Evolutionary conservation across 164 flowering plant species (phyloP), one percentile per base, ranked within the genome.

Genomic region (Macadamia integrifolia): DNA sequence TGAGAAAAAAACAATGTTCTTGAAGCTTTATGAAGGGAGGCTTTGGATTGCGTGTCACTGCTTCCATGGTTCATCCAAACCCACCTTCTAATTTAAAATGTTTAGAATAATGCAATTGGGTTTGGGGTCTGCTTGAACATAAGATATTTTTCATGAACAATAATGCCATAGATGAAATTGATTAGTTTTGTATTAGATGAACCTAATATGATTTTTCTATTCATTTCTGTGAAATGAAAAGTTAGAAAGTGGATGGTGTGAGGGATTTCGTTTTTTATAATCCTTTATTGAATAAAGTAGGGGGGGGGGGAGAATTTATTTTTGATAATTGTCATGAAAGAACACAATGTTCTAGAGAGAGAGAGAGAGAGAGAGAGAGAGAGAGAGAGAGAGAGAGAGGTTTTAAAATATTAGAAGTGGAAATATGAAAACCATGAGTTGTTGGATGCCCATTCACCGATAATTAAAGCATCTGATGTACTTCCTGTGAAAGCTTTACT

Each of bases 401-500:
- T 32, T 62, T 48, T 74, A 69, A 71, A 71, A 66, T 58, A 66
- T 56, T 68, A 12, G 57, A 69, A 72, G 78, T 69, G 76, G 78
- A 61, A 61, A 64, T 43, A 58, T 46, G 72, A 58, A 66, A 29
- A 52, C 61, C 30, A 48, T 60, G 42, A 62, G 71, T 62, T 58
- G 62, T 43, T 73, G 59, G 71, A 76, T 76, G 76, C 69, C 73
- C 53, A 74, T 68, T 72, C 71, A 46, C 48, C 1, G 30, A 58
- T 55, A 43, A 44, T 60, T 32, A 61, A 55, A 71, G 72, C 70
- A 77, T 57, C 74, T 73, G 0, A 11, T 62, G 69, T 69, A 65
- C 69, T 67, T 71, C 1, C 3, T 15, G 8, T 23, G 43, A 9
- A 9, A 17, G 32, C 52, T 17, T 46, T 58, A 4, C 12, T 35